These are phyloP conservation scores for Ceratocystiopsis minuta DNA, from an alignment of 2,329 filamentous ascomycete genomes.

Conservation along the genomic window DNA sequence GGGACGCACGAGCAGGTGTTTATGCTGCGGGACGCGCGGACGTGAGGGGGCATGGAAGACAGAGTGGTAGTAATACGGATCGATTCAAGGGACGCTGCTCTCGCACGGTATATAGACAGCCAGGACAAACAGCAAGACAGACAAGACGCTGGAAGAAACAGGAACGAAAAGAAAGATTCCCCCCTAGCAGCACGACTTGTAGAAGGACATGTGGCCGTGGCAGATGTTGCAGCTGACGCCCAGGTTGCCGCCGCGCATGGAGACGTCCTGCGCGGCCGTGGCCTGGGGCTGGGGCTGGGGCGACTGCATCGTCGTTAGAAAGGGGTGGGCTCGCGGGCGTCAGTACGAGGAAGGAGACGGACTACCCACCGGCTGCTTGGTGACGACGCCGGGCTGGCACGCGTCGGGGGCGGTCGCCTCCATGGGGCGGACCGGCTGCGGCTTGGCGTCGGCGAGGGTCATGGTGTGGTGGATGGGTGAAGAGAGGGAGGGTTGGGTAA, in stretches of 20 bases:
- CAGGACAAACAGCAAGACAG: no score
- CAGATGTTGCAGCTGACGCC: slow-evolving; percentile 11
- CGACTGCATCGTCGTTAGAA: no score
- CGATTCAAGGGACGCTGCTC: no score
- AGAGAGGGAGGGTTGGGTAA: no score
- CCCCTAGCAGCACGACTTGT: slow-evolving; percentile 9
- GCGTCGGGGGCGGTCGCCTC: no score
- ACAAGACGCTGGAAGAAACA: not conserved
- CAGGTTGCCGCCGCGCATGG: slow-evolving; percentile 10
- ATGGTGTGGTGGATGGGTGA: not conserved
- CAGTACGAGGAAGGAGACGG: no score
- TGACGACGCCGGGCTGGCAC: not conserved
- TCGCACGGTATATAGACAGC: no score
- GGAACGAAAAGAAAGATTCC: no score
- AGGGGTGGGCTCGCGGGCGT: no score
- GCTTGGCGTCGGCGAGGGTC: not conserved
- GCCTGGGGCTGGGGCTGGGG: not conserved
- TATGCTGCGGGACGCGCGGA: slow-evolving; percentile 14
- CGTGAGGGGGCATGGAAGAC: no score
- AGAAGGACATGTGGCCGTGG: slow-evolving; percentile 8
- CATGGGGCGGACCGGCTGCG: slow-evolving; percentile 1
- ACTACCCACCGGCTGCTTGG: slow-evolving; percentile 1
- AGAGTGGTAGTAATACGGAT: no score
- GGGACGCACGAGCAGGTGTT: slow-evolving; percentile 17
- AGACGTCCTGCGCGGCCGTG: slow-evolving; percentile 1